Evolutionary conservation across 768 basidiomycete genomes (phyloP).

Genomic region (Rhodotorula toruloides): DNA sequence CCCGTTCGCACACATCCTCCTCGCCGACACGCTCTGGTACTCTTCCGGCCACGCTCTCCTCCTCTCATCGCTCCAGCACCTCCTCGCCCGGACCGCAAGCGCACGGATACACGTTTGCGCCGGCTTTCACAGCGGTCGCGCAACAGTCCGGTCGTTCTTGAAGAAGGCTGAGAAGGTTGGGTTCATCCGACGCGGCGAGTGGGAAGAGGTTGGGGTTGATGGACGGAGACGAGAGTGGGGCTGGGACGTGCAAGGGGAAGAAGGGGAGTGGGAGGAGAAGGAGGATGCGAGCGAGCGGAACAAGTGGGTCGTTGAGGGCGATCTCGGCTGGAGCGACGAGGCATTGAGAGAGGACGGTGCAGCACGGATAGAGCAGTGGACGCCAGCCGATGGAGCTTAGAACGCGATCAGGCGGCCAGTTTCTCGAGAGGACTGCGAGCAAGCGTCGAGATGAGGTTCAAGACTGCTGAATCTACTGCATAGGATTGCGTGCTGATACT

Average conservation of each 20-base stretch:
- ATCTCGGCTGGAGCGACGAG: conserved; percentile 20
- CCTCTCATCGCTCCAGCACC: conserved; percentile 8
- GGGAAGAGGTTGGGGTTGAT: conserved; percentile 12
- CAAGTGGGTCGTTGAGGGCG: conserved; percentile 28
- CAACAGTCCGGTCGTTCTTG: conserved; percentile 14
- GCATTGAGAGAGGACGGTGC: neutral
- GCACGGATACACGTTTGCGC: conserved; percentile 21
- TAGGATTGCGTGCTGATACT: too few relatives aligned
- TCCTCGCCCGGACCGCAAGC: conserved; percentile 2
- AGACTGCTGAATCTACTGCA: too few relatives aligned
- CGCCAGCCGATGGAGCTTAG: neutral
- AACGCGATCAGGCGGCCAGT: too few relatives aligned
- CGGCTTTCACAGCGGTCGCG: conserved; percentile 27
- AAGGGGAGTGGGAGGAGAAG: conserved; percentile 18
- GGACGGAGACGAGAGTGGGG: conserved; percentile 25
- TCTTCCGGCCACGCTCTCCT: neutral
- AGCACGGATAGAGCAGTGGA: neutral
- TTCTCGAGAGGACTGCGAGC: too few relatives aligned
- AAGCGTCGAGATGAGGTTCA: too few relatives aligned
- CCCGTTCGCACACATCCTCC: conserved; percentile 20
- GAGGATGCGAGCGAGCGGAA: conserved; percentile 26
- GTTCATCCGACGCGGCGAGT: neutral
- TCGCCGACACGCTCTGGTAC: conserved; percentile 33
- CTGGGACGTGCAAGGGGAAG: conserved; percentile 4
- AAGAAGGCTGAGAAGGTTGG: neutral